phyloP scores from a whole-genome alignment of 2,329 filamentous ascomycete species.

The Beauveria medogensis region DNA sequence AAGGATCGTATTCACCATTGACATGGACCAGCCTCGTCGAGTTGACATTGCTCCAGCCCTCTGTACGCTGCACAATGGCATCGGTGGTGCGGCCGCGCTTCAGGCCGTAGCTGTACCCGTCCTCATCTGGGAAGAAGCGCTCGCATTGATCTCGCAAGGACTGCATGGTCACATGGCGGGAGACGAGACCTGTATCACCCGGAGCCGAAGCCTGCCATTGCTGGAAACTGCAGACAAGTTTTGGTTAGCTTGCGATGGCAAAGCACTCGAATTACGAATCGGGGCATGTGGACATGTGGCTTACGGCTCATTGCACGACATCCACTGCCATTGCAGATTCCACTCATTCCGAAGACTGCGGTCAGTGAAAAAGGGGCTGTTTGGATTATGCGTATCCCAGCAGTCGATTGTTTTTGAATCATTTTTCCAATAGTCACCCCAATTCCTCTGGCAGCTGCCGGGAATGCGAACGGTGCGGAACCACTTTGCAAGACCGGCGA shows the following conservation, averaged over 20 bases:
- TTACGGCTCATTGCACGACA: slow-evolving; percentile 11
- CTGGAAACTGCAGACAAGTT: neutral
- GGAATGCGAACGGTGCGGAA: slow-evolving; percentile 6
- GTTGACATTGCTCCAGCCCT: slow-evolving; percentile 8
- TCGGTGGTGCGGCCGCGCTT: slow-evolving; percentile 30
- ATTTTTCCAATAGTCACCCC: neutral
- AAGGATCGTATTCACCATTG: slow-evolving; percentile 10
- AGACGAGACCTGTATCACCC: slow-evolving; percentile 7
- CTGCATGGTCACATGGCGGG: neutral
- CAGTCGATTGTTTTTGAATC: neutral
- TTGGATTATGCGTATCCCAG: slow-evolving; percentile 7
- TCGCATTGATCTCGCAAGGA: slow-evolving; percentile 8
- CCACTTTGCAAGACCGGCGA: slow-evolving; percentile 1
- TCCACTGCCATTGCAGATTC: slow-evolving; percentile 10
- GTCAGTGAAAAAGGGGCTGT: slow-evolving; percentile 3
- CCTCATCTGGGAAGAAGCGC: slow-evolving; percentile 8
- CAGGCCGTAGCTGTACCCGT: slow-evolving; percentile 22
- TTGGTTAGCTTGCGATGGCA: neutral
- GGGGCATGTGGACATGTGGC: neutral
- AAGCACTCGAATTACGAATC: too few species aligned
- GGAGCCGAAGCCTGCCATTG: slow-evolving; percentile 4
- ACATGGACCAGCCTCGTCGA: slow-evolving; percentile 10
- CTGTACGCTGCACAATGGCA: slow-evolving; percentile 20
- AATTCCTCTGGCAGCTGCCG: neutral
- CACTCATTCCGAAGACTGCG: slow-evolving; percentile 1